Conservation (phyloP, 805 yeast species). For the Myxozyma melibiosi region DNA sequence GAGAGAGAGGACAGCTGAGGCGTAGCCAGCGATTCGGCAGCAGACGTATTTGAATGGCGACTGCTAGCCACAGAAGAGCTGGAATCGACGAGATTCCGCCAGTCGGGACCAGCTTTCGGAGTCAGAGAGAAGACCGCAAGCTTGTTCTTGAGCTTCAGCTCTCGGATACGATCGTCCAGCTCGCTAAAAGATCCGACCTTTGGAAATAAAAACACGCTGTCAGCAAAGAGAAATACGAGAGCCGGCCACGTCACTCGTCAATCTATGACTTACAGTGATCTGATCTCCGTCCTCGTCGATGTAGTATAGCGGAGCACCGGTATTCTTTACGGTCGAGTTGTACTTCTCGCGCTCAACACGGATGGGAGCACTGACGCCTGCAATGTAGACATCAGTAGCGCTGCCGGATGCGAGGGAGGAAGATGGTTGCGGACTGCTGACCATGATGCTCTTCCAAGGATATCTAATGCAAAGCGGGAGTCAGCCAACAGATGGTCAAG, state of each 20-base stretch:
- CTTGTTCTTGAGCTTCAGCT: constrained; percentile 5
- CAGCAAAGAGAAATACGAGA: too few relatives aligned
- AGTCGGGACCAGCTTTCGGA: constrained; percentile 18
- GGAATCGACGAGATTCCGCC: constrained; percentile 2
- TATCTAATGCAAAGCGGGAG: too few relatives aligned
- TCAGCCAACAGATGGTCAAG: too few relatives aligned
- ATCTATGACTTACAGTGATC: constrained; percentile 21
- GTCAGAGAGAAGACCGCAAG: constrained; percentile 16
- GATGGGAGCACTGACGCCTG: constrained; percentile 5
- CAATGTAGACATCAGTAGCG: neutral
- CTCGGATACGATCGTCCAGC: constrained; percentile 18
- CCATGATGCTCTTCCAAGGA: too few relatives aligned
- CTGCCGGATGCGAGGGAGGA: too few relatives aligned
- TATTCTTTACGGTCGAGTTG: constrained; percentile 8
- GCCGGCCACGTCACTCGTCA: too few relatives aligned
- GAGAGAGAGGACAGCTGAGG: neutral
- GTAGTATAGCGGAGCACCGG: constrained; percentile 23
- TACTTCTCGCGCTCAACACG: constrained; percentile 4
- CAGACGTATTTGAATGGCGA: neutral
- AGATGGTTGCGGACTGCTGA: too few relatives aligned
- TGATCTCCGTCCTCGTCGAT: constrained; percentile 28
- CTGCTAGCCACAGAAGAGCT: neutral
- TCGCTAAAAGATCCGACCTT: constrained; percentile 24
- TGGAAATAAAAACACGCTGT: neutral
- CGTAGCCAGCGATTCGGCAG: neutral